Evolutionary conservation across 2,329 filamentous ascomycete species (phyloP), one percentile per base, ranked within the genome.

Genomic region (Phyllosticta citriasiana): DNA sequence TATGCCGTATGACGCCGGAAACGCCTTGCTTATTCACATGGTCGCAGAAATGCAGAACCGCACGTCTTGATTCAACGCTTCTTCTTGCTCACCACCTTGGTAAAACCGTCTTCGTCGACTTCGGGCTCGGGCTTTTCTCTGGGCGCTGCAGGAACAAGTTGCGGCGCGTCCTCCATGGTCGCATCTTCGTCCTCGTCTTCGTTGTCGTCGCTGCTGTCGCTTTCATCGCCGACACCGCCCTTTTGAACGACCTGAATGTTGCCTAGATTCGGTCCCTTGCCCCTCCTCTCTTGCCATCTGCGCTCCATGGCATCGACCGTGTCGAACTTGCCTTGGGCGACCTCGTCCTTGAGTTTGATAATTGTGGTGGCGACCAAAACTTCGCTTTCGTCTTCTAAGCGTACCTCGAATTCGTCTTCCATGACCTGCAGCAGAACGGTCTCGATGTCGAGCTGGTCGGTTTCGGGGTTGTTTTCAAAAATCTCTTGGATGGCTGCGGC

Each of bases 381-480:
- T 35, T 86, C 88, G 55, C 87, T 93, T 67, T 91, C 92, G 73
- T 99, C 94, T 69, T 97, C 94, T 27, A 97, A 84, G 61, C 89
- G 87, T 60, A 94, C 88, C 69, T 96, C 91, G 70, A 97, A 99
- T 75, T 99, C 94, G 77, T 97, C 94, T 64, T 88, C 83, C 88
- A 97, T 94, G 64, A 96, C 86, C 69, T 97, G 89, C 55, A 96
- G 79, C 55, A 97, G 79, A 57, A 95, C 85, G 51, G 87, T 82
- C 78, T 97, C 93, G 53, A 97, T 79, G 67, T 97, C 91, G 65
- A 88, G 85, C 19, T 82, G 78, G 67, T 96, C 88, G 10, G 89
- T 85, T 60, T 84, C 79, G 1, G 84, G 79, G 10, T 79, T 74
- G 19, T 65, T 66, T 2, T 69, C 79, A 67, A 97, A 88, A 64